phyloP scores from a whole-genome alignment of 176 grass and related monocot species.

The Rhynchospora breviuscula region DNA sequence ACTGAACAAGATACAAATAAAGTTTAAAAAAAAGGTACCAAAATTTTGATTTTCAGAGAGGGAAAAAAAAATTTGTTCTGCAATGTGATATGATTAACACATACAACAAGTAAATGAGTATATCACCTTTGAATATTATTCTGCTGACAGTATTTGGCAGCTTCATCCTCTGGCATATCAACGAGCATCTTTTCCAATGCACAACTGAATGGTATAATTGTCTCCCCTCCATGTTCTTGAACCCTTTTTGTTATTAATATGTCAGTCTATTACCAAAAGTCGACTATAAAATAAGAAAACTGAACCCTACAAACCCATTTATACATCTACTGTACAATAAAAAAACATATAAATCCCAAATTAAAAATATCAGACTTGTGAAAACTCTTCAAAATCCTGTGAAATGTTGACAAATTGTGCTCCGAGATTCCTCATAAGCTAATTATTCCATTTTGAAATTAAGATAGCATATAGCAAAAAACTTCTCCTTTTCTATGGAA shows the following conservation, averaged over 20 bases:
- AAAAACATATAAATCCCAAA: neutral
- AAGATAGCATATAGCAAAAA: neutral
- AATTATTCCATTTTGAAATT: neutral
- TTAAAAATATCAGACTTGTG: neutral
- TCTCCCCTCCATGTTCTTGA: conserved; percentile 87
- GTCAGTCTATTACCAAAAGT: neutral
- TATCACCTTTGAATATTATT: conserved; percentile 69
- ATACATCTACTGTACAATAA: neutral
- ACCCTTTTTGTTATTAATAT: conserved; percentile 51
- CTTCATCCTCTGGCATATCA: conserved; percentile 97
- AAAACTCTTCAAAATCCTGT: neutral
- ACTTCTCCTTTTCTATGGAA: neutral
- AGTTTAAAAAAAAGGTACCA: conserved; percentile 8
- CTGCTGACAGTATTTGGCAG: conserved; percentile 89
- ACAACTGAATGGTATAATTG: conserved; percentile 93
- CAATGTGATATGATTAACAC: neutral
- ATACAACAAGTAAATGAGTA: neutral
- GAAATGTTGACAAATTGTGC: neutral
- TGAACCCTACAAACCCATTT: neutral
- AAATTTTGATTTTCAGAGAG: neutral
- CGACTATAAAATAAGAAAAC: neutral
- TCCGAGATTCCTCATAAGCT: neutral
- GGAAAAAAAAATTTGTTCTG: neutral
- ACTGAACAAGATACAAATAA: conserved; percentile 36
- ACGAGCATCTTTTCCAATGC: conserved; percentile 73